A percentile compares a stretch with the other conserved stretches of the same genome.
These are phyloP conservation scores for Colletotrichum incanum DNA, from an alignment of 2,329 filamentous ascomycete genomes.

Conservation along the genomic window DNA sequence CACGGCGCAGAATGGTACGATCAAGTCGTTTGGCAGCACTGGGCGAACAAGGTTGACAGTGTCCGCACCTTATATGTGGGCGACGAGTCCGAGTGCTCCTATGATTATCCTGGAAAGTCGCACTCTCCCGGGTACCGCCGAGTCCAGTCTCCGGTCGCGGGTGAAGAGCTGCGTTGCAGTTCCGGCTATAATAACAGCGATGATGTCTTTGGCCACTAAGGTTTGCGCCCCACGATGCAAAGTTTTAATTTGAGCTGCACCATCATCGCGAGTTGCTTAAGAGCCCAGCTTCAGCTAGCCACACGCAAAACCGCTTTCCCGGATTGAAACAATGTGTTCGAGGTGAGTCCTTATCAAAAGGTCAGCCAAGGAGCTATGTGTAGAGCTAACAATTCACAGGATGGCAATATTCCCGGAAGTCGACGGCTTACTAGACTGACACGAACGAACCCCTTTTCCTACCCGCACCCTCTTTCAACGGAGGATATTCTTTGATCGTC, in stretches of 20 bases:
- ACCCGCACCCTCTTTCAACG: not conserved
- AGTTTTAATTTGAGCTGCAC: not conserved
- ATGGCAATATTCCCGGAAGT: not conserved
- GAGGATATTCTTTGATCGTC: not conserved
- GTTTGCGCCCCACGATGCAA: no score
- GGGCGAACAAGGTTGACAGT: slow-evolving; percentile 27
- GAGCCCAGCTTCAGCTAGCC: not conserved
- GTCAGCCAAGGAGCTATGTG: no score
- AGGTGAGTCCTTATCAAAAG: no score
- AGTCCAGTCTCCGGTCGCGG: not conserved
- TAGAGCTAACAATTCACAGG: not conserved
- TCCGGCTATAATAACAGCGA: slow-evolving; percentile 1
- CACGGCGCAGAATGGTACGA: slow-evolving; percentile 36
- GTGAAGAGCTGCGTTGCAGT: not conserved
- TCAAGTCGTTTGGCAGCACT: slow-evolving; percentile 36
- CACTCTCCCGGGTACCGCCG: not conserved
- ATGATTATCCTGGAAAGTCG: slow-evolving; percentile 37
- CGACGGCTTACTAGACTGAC: not conserved
- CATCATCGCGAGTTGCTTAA: not conserved
- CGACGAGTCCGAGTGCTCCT: slow-evolving; percentile 39
- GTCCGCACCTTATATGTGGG: not conserved
- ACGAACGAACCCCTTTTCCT: not conserved
- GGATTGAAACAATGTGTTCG: not conserved
- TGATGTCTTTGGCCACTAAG: not conserved
- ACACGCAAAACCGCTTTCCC: not conserved